These are phyloP conservation scores for Arthrobotrys sphaeroides DNA, from an alignment of 2,329 filamentous ascomycete species.

Conservation along the genomic window DNA sequence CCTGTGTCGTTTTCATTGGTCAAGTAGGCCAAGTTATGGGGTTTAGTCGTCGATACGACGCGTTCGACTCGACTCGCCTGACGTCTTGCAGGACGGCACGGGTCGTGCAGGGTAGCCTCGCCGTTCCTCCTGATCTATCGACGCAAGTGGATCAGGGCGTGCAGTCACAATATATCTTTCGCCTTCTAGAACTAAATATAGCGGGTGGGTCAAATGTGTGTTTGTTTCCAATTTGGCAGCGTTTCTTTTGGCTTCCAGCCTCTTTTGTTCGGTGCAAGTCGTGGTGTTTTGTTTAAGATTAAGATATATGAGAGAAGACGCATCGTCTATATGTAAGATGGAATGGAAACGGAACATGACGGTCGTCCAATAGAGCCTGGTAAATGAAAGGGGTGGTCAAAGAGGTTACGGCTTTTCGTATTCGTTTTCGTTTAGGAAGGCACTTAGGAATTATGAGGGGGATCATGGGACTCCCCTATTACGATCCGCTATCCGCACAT, in stretches of 20 bases:
- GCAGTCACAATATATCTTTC: slow-evolving; percentile 5
- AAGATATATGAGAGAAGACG: background rate
- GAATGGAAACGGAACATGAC: background rate
- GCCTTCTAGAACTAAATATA: slow-evolving; percentile 31
- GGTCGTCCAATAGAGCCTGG: background rate
- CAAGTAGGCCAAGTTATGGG: background rate
- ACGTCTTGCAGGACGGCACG: slow-evolving; percentile 53
- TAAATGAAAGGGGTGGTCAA: background rate
- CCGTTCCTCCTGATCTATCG: slow-evolving; percentile 13
- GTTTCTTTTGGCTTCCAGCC: background rate
- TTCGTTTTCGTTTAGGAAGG: slow-evolving; percentile 37
- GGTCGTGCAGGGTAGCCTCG: slow-evolving; percentile 48
- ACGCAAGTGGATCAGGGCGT: background rate
- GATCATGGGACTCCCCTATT: slow-evolving; percentile 31
- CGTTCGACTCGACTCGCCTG: slow-evolving; percentile 37
- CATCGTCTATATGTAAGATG: too few relatives aligned
- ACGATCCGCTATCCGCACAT: slow-evolving; percentile 1
- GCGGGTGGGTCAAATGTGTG: background rate
- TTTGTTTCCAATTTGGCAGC: background rate
- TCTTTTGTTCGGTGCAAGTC: background rate
- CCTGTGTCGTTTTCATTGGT: background rate
- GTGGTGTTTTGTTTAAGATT: background rate
- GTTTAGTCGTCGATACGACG: background rate
- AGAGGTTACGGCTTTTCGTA: background rate
- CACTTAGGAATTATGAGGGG: background rate